Evolutionary conservation across 129 eudicot genomes (phyloP).

Genomic region (Artemisia tridentata): DNA sequence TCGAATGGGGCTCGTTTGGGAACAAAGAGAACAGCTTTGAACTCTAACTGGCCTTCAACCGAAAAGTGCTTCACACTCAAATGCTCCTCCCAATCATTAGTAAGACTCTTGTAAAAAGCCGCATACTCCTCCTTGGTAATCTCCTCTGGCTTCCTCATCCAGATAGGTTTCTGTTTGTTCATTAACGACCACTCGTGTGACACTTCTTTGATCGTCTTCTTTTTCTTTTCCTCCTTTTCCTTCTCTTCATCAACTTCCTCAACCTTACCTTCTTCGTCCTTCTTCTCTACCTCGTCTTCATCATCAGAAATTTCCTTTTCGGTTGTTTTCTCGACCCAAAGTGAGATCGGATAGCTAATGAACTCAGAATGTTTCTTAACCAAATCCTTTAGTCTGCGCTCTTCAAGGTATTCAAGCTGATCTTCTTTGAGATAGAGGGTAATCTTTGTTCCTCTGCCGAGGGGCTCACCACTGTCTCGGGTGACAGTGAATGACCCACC

Average conservation of each 20-base stretch:
- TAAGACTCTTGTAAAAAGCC: slow-evolving; percentile 71
- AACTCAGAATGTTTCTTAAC: slow-evolving; percentile 31
- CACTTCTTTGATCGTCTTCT: slow-evolving; percentile 48
- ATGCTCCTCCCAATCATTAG: slow-evolving; percentile 77
- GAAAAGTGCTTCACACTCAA: slow-evolving; percentile 71
- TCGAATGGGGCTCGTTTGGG: slow-evolving; percentile 77
- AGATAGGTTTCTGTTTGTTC: slow-evolving; percentile 21
- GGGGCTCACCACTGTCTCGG: slow-evolving; percentile 61
- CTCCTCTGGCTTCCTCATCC: slow-evolving; percentile 56
- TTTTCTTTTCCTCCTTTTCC: slow-evolving; percentile 44
- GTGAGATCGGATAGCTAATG: slow-evolving; percentile 21
- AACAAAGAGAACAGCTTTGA: slow-evolving; percentile 68
- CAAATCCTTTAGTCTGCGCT: slow-evolving; percentile 64
- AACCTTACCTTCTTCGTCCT: slow-evolving; percentile 40
- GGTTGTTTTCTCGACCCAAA: slow-evolving; percentile 41
- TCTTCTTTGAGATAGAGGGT: slow-evolving; percentile 64
- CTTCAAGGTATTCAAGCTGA: slow-evolving; percentile 77
- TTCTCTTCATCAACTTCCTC: slow-evolving; percentile 48
- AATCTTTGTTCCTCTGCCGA: slow-evolving; percentile 79
- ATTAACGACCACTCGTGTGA: slow-evolving; percentile 45
- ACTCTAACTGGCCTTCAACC: slow-evolving; percentile 70
- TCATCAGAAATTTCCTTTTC: slow-evolving; percentile 53
- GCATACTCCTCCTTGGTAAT: slow-evolving; percentile 70
- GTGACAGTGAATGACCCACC: slow-evolving; percentile 84
- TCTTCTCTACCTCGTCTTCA: slow-evolving; percentile 51